Evolutionary conservation across 768 basidiomycete genomes (phyloP), one percentile per base, ranked within the genome.

Genomic region (Asterophora lycoperdoides): DNA sequence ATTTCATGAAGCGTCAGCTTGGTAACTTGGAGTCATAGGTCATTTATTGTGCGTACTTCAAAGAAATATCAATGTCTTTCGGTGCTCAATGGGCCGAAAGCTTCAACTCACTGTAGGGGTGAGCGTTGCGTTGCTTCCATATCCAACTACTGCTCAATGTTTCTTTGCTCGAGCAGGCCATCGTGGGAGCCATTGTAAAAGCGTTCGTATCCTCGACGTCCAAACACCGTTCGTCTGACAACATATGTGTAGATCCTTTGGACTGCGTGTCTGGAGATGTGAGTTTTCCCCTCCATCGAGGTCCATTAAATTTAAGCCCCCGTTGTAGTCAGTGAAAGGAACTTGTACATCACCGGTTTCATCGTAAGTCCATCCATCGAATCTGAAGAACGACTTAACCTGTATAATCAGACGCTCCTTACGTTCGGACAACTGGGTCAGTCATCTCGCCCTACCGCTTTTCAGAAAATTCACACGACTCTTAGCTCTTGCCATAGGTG

Each of bases 221-320:
- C 29, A 19, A 20, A 28, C 5, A 35, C 35, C 17, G 39, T 29
- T 14, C 39, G 13, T 33, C 47, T 52, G 18, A 53, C 15, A 6
- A 10, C 18, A 23, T 20, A 18, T 28, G 15, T 49, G n/a, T 44
- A 83, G 81, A 28, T 72, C 73, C 42, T 84, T 84, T 48, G 75
- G 72, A 0, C 60, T 82, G 44, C 74, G 82, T 20, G 83, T 85
- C 17, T 86, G 80, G 78, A 64, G 83, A 64, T 85, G 83, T 84
- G 59, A 56, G 73, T 59, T 11, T 17, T 17, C 14, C 5, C 33
- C 29, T 13, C 40, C 5, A 15, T 23, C 10, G 13, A 42, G 14
- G 6, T 5, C 30, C 13, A n/a, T 42, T 19, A 5, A 26, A 46
- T 10, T 39, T 38, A 37, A 15, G 44, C 19, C 8, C 26, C 1